phyloP scores from a whole-genome alignment of 306 rosid genomes.

The Castanospermum australe region DNA sequence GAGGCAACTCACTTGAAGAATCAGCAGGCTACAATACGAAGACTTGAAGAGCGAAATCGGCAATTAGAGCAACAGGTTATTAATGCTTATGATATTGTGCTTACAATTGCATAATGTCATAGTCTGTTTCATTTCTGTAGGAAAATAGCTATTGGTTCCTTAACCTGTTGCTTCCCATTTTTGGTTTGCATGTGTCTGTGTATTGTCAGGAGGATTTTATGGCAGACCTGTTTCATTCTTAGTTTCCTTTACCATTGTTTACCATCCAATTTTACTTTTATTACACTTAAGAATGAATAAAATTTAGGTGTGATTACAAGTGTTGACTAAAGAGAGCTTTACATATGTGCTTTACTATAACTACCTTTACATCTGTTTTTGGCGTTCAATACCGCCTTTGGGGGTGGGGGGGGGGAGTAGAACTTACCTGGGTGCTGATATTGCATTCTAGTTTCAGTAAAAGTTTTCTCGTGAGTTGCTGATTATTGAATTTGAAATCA shows the following conservation, averaged over 20 bases:
- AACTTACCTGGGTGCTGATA: not conserved
- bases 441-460: not conserved
- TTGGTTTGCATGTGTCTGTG: not conserved
- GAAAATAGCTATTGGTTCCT: not conserved
- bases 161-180: not conserved
- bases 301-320: not conserved
- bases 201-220: not conserved
- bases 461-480: not conserved
- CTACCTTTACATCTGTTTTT: not conserved
- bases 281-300: not conserved
- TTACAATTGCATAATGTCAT: conserved; percentile 1
- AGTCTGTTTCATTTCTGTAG: conserved; percentile 3
- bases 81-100: conserved; percentile 27
- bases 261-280: not conserved
- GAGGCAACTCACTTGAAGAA: conserved; percentile 96
- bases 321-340: not conserved
- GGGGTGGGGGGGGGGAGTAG: not conserved
- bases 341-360: not conserved
- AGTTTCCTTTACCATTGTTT: not conserved
- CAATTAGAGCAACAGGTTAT: conserved; percentile 95
- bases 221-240: not conserved
- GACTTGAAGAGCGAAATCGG: conserved; percentile 94
- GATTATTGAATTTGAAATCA: not conserved
- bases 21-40: conserved; percentile 97
- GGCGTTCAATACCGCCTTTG: not conserved